Evolutionary conservation across 208 protist genomes (phyloP).

Genomic region (Endotrypanum monterogeii): DNA sequence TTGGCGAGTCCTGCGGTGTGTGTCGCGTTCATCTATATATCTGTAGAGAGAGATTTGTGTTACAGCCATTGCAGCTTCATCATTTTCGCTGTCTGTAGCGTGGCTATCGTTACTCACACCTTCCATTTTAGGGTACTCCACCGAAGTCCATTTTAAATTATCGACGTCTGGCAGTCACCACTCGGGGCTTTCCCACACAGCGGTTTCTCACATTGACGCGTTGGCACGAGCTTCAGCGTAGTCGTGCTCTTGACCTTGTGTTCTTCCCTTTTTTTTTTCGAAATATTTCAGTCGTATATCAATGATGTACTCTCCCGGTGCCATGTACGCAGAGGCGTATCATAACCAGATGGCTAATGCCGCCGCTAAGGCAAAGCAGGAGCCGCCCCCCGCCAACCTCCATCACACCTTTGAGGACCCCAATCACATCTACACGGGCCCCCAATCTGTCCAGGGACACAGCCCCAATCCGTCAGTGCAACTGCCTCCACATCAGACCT

Average conservation of each 20-base stretch:
- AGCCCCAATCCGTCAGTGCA: constrained; percentile 9
- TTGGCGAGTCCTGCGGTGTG: neutral
- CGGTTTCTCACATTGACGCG: neutral
- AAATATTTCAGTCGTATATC: too few species aligned
- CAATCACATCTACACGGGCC: constrained; percentile 17
- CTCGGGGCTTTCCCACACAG: neutral
- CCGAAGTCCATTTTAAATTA: neutral
- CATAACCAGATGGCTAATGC: neutral
- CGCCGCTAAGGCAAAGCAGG: constrained; percentile 17
- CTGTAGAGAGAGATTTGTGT: too few species aligned
- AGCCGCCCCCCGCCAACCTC: constrained; percentile 28
- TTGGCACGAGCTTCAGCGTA: neutral
- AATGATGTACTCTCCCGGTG: constrained; percentile 27
- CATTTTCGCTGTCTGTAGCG: neutral
- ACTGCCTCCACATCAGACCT: constrained; percentile 3
- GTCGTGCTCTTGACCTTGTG: neutral
- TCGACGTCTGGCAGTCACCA: neutral
- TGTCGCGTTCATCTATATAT: too few species aligned
- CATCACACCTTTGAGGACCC: constrained; percentile 65
- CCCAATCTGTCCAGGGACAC: neutral
- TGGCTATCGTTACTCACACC: neutral
- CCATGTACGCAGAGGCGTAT: constrained; percentile 37
- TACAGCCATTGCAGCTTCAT: too few species aligned
- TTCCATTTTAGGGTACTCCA: neutral
- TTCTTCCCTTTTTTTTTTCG: neutral